Evolutionary conservation across 2,329 filamentous ascomycete genomes (phyloP), one percentile per base, ranked within the genome.

Genomic region (Talaromyces sp.): DNA sequence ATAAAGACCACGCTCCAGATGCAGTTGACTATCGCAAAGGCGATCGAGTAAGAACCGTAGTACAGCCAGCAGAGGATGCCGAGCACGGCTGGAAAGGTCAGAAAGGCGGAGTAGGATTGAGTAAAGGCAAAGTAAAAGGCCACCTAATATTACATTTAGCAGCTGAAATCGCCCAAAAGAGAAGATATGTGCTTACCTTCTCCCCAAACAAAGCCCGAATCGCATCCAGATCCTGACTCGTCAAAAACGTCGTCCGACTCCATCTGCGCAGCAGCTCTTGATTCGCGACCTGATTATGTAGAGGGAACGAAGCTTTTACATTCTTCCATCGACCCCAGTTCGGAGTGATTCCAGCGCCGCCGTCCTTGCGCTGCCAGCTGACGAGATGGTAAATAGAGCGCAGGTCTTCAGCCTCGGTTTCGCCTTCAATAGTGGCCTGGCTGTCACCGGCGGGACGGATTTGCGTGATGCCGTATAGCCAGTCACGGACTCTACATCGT

Each of bases 101-200:
- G 80, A 70, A 95, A 96, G 61, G 85, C 82, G 71, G 96, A 95
- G 76, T 97, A 97, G 35, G 88, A 88, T 70, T 96, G 90, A 32
- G 95, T 83, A 70, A 97, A 97, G 43, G 92, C 91, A 73, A 96
- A 97, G 78, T 97, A 97, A 74, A 95, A 96, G 38, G 90, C 93
- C 61, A 97, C 89, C 81, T 85, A 63, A 7, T 6, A 27, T 2
- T 7, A 10, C n/a, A n/a, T n/a, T 55, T 24, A 41, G 14, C 21
- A 55, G 7, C 53, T 11, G 9, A 2, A 24, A 3, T 10, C 1
- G 1, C 3, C 32, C 7, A 31, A 29, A 17, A 26, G 8, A n/a
- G 27, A 14, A 6, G 52, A 24, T 29, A n/a, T 14, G 54, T 10
- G 14, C 55, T 53, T 61, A 80, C 79, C 72, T 86, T 88, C 74